Evolutionary conservation across 345 rosid species (phyloP).

Genomic region (Iberis pinnata): DNA sequence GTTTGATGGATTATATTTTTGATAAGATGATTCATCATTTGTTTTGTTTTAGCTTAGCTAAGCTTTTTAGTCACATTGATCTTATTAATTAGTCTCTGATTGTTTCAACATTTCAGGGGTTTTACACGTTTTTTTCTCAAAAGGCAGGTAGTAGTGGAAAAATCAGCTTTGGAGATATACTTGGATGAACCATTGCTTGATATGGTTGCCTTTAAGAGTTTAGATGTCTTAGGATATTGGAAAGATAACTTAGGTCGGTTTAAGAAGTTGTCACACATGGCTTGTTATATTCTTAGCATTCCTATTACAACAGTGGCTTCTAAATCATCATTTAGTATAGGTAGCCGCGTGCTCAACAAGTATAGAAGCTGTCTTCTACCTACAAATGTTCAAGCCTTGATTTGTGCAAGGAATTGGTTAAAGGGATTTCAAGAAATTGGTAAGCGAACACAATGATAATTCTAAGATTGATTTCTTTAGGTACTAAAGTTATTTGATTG

Average conservation of each 20-base stretch:
- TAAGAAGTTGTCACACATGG: not conserved
- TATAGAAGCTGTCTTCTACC: not conserved
- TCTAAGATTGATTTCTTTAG: too few relatives aligned
- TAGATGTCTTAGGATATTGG: not conserved
- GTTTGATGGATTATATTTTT: too few relatives aligned
- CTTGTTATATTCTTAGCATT: not conserved
- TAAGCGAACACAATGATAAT: too few relatives aligned
- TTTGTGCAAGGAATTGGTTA: not conserved
- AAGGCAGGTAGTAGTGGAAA: not conserved
- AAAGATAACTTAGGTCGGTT: not conserved
- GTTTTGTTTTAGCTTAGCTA: not conserved
- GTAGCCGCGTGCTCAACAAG: not conserved
- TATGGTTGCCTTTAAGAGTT: not conserved
- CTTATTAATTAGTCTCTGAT: too few relatives aligned
- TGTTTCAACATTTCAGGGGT: not conserved
- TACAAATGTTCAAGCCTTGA: not conserved
- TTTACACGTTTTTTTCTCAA: not conserved
- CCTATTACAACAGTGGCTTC: not conserved
- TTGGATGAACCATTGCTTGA: not conserved
- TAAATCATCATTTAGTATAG: not conserved
- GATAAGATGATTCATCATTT: not conserved
- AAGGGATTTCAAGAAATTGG: not conserved
- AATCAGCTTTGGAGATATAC: not conserved
- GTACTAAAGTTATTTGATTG: too few relatives aligned
- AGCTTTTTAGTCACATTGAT: too few relatives aligned